Percentiles rank a stretch among this genome's conserved stretches.
Evolutionary conservation across 2,329 filamentous ascomycete species (phyloP).

Genomic region (Ophiocordyceps camponoti-floridani): DNA sequence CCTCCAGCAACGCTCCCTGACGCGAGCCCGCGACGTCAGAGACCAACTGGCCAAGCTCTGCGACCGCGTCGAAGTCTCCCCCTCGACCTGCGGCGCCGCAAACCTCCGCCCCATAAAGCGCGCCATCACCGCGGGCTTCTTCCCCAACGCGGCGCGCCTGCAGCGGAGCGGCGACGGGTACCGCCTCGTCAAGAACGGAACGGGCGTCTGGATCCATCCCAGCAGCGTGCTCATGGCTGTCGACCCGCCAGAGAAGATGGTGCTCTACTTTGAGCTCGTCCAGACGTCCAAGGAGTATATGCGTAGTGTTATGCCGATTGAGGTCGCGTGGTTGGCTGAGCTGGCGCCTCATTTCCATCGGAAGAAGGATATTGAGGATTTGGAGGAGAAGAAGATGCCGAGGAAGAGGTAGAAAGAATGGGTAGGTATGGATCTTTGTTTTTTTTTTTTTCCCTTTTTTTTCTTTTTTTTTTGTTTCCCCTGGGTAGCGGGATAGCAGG

Average conservation of each 20-base stretch:
- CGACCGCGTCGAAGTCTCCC: slow-evolving; percentile 74
- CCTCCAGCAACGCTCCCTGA: slow-evolving; percentile 77
- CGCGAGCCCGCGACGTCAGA: slow-evolving; percentile 73
- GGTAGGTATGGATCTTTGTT: too few relatives aligned
- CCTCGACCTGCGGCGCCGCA: slow-evolving; percentile 47
- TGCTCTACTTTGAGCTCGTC: slow-evolving; percentile 74
- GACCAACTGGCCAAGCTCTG: slow-evolving; percentile 87
- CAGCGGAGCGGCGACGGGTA: slow-evolving; percentile 76
- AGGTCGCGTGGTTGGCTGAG: slow-evolving; percentile 71
- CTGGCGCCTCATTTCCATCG: slow-evolving; percentile 92
- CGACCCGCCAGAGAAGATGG: slow-evolving; percentile 61
- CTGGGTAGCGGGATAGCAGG: too few relatives aligned
- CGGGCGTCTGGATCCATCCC: slow-evolving; percentile 83
- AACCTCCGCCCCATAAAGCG: slow-evolving; percentile 69
- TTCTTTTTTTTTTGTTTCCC: too few relatives aligned
- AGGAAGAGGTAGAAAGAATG: slow-evolving; percentile 12
- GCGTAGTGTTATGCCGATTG: slow-evolving; percentile 69
- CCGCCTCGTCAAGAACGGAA: slow-evolving; percentile 77
- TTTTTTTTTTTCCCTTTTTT: neutral
- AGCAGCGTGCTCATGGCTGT: slow-evolving; percentile 63
- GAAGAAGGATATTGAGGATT: slow-evolving; percentile 66
- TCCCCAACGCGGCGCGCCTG: slow-evolving; percentile 75
- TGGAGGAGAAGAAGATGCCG: slow-evolving; percentile 55
- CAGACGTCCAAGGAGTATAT: slow-evolving; percentile 85
- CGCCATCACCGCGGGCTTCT: slow-evolving; percentile 80